A percentile compares a stretch with the other conserved stretches of the same genome.
phyloP scores from a whole-genome alignment of 495 filamentous ascomycete genomes.

The Elasticomyces elasticus region DNA sequence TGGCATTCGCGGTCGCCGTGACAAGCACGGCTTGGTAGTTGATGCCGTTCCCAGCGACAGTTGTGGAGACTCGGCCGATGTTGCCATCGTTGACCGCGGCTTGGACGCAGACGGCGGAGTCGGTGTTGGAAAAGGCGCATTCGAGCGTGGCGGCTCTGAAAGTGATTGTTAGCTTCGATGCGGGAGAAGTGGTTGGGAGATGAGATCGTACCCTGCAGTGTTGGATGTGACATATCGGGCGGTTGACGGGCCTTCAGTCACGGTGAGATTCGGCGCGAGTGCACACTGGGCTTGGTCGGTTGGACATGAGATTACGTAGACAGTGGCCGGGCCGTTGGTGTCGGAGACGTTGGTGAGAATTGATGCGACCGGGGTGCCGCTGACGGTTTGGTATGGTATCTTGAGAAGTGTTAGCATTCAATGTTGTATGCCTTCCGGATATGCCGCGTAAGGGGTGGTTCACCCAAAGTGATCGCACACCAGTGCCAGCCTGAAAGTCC shows the following conservation, averaged over 20 bases:
- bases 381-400: constrained; percentile 11
- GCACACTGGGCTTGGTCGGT: constrained; percentile 7
- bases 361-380: constrained; percentile 7
- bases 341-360: neutral
- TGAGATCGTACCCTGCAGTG: neutral
- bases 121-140: neutral
- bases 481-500: constrained; percentile 5
- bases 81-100: neutral
- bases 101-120: neutral
- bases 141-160: neutral
- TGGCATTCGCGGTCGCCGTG: constrained; percentile 8
- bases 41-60: neutral
- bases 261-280: constrained; percentile 7
- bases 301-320: constrained; percentile 10
- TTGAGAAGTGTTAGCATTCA: neutral
- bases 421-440: neutral
- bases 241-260: constrained; percentile 7
- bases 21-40: constrained; percentile 5
- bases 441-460: neutral
- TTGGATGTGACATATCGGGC: constrained; percentile 3
- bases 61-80: neutral
- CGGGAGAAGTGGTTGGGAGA: neutral
- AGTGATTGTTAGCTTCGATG: neutral
- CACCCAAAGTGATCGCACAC: constrained; percentile 10
- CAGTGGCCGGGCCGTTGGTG: neutral